These are phyloP conservation scores for Penicillium cinerascens DNA, from an alignment of 495 filamentous ascomycete species.

Conservation along the genomic window DNA sequence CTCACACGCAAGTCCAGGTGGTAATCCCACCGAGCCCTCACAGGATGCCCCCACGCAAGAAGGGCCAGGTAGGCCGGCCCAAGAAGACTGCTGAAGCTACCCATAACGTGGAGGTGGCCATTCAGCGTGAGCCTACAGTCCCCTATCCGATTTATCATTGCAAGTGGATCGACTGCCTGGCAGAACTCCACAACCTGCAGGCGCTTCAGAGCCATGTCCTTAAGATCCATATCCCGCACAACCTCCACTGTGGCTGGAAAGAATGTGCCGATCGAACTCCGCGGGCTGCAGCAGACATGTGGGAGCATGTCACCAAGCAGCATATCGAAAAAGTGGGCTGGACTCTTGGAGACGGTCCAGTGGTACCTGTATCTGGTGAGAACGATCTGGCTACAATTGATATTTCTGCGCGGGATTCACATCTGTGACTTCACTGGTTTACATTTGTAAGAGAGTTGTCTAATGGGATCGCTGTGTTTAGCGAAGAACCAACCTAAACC, in stretches of 20 bases:
- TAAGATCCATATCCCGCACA: conserved; percentile 47
- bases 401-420: neutral
- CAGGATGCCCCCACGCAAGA: conserved; percentile 8
- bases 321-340: conserved; percentile 61
- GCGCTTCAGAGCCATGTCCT: conserved; percentile 65
- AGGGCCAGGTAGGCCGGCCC: conserved; percentile 11
- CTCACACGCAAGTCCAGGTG: conserved; percentile 4
- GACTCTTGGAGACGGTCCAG: conserved; percentile 65
- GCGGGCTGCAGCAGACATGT: conserved; percentile 44
- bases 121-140: conserved; percentile 2
- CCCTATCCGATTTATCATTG: conserved; percentile 54
- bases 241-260: conserved; percentile 34
- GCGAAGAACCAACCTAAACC: neutral
- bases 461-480: conserved; percentile 13
- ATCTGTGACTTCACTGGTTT: conserved; percentile 15
- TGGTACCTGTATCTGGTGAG: conserved; percentile 47
- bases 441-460: conserved; percentile 1
- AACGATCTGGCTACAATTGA: conserved; percentile 21
- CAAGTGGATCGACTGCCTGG: conserved; percentile 60
- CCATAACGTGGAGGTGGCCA: conserved; percentile 9
- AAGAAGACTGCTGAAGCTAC: conserved; percentile 1
- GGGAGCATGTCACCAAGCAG: conserved; percentile 54
- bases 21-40: conserved; percentile 12
- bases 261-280: conserved; percentile 22
- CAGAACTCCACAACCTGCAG: conserved; percentile 71